A percentile compares a stretch with the other conserved stretches of the same genome.
These are phyloP conservation scores for Calonectria pseudoreteaudii DNA, from an alignment of 2,329 filamentous ascomycete genomes.

Conservation along the genomic window DNA sequence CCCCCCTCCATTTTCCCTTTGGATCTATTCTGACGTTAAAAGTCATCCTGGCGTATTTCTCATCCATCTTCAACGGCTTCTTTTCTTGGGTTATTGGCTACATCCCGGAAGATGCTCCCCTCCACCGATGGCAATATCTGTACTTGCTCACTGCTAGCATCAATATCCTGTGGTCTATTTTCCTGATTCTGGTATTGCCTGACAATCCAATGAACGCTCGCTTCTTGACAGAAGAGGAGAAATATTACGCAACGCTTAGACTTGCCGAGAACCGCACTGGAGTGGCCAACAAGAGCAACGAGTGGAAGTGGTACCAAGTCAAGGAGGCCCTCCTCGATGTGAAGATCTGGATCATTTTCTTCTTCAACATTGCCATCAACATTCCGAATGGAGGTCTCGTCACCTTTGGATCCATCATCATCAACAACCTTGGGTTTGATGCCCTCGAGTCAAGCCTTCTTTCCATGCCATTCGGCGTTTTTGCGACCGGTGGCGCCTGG, in stretches of 20 bases:
- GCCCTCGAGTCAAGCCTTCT: slow-evolving; percentile 18
- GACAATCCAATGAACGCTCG: slow-evolving; percentile 26
- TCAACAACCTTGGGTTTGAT: slow-evolving; percentile 23
- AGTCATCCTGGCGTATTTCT: slow-evolving; percentile 33
- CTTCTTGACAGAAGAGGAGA: slow-evolving; percentile 23
- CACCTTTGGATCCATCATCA: slow-evolving; percentile 27
- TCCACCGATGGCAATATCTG: slow-evolving; percentile 37
- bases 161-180: slow-evolving; percentile 22
- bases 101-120: slow-evolving; percentile 39
- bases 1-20: no score
- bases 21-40: background rate
- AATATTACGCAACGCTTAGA: slow-evolving; percentile 14
- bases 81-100: slow-evolving; percentile 50
- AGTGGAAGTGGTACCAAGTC: slow-evolving; percentile 60
- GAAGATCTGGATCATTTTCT: slow-evolving; percentile 66
- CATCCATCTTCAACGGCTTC: slow-evolving; percentile 43
- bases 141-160: slow-evolving; percentile 37
- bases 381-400: slow-evolving; percentile 65
- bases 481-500: slow-evolving; percentile 18
- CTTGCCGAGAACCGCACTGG: slow-evolving; percentile 34
- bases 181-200: slow-evolving; percentile 22
- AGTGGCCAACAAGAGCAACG: slow-evolving; percentile 48
- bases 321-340: slow-evolving; percentile 62
- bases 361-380: slow-evolving; percentile 59
- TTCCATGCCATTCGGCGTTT: slow-evolving; percentile 25